These are phyloP conservation scores for Arthrobotrys entomopaga DNA, from an alignment of 2,329 filamentous ascomycete genomes.

Conservation along the genomic window DNA sequence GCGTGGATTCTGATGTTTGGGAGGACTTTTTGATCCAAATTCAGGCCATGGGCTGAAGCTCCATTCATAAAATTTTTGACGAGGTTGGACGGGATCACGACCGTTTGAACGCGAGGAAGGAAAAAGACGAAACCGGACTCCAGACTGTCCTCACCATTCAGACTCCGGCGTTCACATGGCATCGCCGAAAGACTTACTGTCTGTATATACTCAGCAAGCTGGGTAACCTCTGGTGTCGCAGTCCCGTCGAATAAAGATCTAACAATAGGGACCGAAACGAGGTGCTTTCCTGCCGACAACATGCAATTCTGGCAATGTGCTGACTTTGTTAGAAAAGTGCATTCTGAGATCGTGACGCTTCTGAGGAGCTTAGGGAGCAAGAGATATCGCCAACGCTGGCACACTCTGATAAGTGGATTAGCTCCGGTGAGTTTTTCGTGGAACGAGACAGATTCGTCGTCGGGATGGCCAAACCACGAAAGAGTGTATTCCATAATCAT, in stretches of 20 bases:
- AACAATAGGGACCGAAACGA: conserved; percentile 30
- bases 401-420: conserved; percentile 21
- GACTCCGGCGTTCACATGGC: conserved; percentile 14
- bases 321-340: conserved; percentile 41
- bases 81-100: conserved; percentile 26
- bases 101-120: conserved; percentile 28
- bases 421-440: conserved; percentile 8
- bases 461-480: background rate
- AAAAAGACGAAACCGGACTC: conserved; percentile 40
- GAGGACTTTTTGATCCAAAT: conserved; percentile 23
- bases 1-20: conserved; percentile 29
- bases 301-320: conserved; percentile 23
- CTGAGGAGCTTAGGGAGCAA: conserved; percentile 29
- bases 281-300: background rate
- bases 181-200: conserved; percentile 23
- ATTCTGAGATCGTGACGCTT: conserved; percentile 38
- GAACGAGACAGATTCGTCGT: conserved; percentile 4
- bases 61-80: conserved; percentile 29
- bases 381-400: conserved; percentile 28
- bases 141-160: conserved; percentile 30
- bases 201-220: conserved; percentile 19
- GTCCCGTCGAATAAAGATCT: conserved; percentile 40
- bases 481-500: conserved; percentile 32
- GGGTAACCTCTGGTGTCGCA: conserved; percentile 15
- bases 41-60: conserved; percentile 23